A percentile compares a stretch with the other conserved stretches of the same genome.
phyloP scores from a whole-genome alignment of 73 alveolate species.

The Tetrahymena borealis region DNA sequence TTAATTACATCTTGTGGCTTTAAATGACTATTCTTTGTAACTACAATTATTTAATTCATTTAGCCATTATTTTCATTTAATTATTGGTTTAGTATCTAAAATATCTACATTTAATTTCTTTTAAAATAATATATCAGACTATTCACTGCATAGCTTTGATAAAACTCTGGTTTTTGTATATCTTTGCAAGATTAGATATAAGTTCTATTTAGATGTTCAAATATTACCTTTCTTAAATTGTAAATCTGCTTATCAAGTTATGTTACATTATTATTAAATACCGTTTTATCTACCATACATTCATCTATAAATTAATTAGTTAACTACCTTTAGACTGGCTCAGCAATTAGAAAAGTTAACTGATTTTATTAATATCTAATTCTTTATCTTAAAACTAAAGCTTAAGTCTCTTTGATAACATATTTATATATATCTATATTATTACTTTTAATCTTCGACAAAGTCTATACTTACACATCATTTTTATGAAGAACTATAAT shows the following conservation, averaged over 20 bases:
- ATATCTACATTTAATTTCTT: neutral
- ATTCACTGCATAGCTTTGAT: neutral
- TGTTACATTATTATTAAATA: neutral
- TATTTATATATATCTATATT: neutral
- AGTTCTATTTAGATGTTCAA: neutral
- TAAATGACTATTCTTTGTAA: neutral
- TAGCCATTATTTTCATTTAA: neutral
- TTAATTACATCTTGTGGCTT: neutral
- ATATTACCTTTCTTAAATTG: neutral
- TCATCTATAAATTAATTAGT: neutral
- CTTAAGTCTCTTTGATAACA: neutral
- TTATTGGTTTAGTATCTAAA: neutral
- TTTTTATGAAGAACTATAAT: neutral
- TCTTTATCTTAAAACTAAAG: neutral
- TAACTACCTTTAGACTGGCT: neutral
- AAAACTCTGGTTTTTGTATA: neutral
- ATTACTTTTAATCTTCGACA: neutral
- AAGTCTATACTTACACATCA: neutral
- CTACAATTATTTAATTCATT: neutral
- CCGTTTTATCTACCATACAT: neutral
- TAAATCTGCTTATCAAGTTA: neutral
- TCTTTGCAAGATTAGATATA: neutral
- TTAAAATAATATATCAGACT: neutral
- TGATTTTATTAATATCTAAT: neutral
- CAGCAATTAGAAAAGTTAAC: neutral